phyloP scores from a whole-genome alignment of 2,329 filamentous ascomycete genomes.

The Colletotrichum lentis region DNA sequence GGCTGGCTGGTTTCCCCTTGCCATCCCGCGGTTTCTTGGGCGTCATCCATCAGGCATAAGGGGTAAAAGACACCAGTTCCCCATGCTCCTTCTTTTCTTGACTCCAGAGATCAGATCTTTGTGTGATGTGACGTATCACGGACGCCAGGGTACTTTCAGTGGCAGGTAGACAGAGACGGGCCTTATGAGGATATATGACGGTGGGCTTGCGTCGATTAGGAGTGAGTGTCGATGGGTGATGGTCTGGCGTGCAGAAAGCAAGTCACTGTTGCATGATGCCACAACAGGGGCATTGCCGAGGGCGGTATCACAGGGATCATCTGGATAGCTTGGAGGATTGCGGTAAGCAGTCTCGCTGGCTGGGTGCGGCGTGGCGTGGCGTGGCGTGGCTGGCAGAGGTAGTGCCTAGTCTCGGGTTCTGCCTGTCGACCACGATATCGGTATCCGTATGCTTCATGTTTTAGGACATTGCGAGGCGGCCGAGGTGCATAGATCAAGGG shows the following conservation, averaged over 20 bases:
- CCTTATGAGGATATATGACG: constrained; percentile 2
- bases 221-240: constrained; percentile 25
- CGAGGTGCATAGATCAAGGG: constrained; percentile 1
- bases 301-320: constrained; percentile 22
- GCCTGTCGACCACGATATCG: neutral
- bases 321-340: constrained; percentile 17
- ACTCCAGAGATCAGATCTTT: constrained; percentile 56
- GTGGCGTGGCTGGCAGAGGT: neutral
- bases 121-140: constrained; percentile 60
- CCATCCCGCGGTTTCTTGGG: neutral
- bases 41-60: constrained; percentile 45
- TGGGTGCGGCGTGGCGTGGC: neutral
- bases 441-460: constrained; percentile 8
- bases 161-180: constrained; percentile 6
- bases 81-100: constrained; percentile 42
- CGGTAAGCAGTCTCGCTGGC: constrained; percentile 4
- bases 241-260: constrained; percentile 32
- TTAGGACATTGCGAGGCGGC: neutral
- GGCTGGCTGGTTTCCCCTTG: constrained; percentile 12
- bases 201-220: constrained; percentile 8
- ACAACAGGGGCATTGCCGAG: constrained; percentile 25
- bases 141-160: constrained; percentile 40
- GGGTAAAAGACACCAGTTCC: constrained; percentile 42
- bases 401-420: constrained; percentile 1
- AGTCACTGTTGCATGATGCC: constrained; percentile 32